Evolutionary conservation across 2,329 filamentous ascomycete species (phyloP).

Genomic region (Aspergillus ochraceus): DNA sequence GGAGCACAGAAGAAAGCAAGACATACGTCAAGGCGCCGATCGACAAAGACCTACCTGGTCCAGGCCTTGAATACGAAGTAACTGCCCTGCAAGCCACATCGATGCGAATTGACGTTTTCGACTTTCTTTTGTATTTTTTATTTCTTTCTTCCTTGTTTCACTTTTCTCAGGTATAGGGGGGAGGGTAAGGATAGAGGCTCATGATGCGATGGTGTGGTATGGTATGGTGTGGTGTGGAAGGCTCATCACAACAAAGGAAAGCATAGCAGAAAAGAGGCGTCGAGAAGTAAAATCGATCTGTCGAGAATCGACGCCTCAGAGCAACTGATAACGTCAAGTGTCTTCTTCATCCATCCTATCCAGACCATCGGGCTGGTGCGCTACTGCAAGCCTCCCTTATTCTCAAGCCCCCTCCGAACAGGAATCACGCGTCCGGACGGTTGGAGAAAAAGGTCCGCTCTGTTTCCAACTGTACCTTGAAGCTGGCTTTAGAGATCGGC

Average conservation of each 20-base stretch:
- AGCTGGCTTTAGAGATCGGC: background rate
- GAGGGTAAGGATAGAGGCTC: background rate
- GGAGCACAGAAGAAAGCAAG: background rate
- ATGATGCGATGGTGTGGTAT: background rate
- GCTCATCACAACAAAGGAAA: background rate
- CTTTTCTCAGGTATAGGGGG: background rate
- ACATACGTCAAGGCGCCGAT: background rate
- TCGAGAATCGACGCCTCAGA: background rate
- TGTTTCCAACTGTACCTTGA: background rate
- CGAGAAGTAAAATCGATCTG: background rate
- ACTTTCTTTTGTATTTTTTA: background rate
- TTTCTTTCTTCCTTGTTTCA: background rate
- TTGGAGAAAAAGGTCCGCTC: background rate
- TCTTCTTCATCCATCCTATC: background rate
- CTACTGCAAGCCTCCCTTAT: background rate
- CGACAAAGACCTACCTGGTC: conserved; percentile 2
- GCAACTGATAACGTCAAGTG: background rate
- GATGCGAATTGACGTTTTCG: background rate
- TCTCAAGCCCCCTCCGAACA: background rate
- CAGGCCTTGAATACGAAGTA: conserved; percentile 9
- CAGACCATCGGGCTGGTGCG: background rate
- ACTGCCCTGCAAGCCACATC: background rate
- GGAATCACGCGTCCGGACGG: background rate
- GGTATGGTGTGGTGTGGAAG: background rate
- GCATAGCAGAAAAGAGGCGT: background rate